A percentile compares a stretch with the other conserved stretches of the same genome.
phyloP scores from a whole-genome alignment of 495 filamentous ascomycete species.

The Letharia columbiana region DNA sequence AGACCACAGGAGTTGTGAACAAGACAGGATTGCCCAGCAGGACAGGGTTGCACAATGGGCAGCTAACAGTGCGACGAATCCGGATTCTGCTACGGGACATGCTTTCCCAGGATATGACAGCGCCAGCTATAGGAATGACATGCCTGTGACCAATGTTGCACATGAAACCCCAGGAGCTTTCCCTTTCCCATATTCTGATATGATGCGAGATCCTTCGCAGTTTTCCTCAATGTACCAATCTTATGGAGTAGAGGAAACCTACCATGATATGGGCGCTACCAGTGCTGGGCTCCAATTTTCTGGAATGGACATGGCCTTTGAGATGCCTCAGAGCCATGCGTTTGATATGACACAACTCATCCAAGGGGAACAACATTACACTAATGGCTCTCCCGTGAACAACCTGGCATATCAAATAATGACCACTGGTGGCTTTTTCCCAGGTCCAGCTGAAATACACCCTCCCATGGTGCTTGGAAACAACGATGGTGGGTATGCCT shows the following conservation, averaged over 20 bases:
- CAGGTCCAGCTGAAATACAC: slow-evolving; percentile 7
- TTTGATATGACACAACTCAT: slow-evolving; percentile 9
- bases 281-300: slow-evolving; percentile 13
- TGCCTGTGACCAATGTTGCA: slow-evolving; percentile 1
- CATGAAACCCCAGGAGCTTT: slow-evolving; percentile 15
- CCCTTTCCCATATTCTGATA: slow-evolving; percentile 17
- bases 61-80: slow-evolving; percentile 17
- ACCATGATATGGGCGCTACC: slow-evolving; percentile 10
- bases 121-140: slow-evolving; percentile 12
- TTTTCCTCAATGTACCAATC: slow-evolving; percentile 14
- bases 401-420: neutral
- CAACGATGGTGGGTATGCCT: slow-evolving; percentile 6
- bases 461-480: slow-evolving; percentile 10
- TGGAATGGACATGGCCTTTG: slow-evolving; percentile 11
- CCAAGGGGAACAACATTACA: slow-evolving; percentile 7
- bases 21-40: slow-evolving; percentile 7
- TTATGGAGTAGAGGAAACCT: slow-evolving; percentile 15
- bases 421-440: neutral
- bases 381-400: slow-evolving; percentile 3
- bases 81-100: slow-evolving; percentile 8
- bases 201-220: slow-evolving; percentile 17
- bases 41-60: slow-evolving; percentile 20
- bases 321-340: slow-evolving; percentile 7
- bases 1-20: slow-evolving; percentile 12
- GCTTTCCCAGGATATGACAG: slow-evolving; percentile 6